A percentile compares a stretch with the other conserved stretches of the same genome.
Conservation (phyloP, 441 rosid genomes). For the Arabidopsis lyrata region DNA sequence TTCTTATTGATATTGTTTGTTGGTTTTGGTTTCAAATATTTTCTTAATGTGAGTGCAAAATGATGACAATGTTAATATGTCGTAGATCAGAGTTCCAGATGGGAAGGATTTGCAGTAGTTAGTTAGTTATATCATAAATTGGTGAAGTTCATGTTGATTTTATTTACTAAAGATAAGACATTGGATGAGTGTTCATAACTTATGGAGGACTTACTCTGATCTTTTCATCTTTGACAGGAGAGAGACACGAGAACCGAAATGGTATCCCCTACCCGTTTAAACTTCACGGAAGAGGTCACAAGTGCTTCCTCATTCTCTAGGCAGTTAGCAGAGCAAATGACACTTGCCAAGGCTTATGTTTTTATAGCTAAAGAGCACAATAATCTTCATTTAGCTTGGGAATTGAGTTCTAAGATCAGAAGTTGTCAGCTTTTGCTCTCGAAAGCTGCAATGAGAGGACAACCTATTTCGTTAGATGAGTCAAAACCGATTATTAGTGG, state of each 20-base stretch:
- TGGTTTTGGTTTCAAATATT: not conserved
- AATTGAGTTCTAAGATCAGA: constrained; percentile 79
- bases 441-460: constrained; percentile 84
- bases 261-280: constrained; percentile 53
- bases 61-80: constrained; percentile 17
- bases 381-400: constrained; percentile 91
- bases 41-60: not conserved
- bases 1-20: constrained; percentile 1
- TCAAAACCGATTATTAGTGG: constrained; percentile 77
- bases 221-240: constrained; percentile 55
- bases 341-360: constrained; percentile 96
- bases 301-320: constrained; percentile 80
- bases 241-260: constrained; percentile 50
- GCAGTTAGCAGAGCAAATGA: constrained; percentile 90
- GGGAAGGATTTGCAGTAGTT: not conserved
- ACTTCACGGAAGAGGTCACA: constrained; percentile 73
- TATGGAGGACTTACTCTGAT: constrained; percentile 37
- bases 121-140: not conserved
- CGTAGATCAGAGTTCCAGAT: constrained; percentile 2
- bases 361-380: constrained; percentile 94
- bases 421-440: constrained; percentile 91
- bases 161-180: not conserved
- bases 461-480: constrained; percentile 68
- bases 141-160: constrained; percentile 12
- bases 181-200: constrained; percentile 14